phyloP scores from a whole-genome alignment of 768 basidiomycete genomes.

The Boletus fagicola region DNA sequence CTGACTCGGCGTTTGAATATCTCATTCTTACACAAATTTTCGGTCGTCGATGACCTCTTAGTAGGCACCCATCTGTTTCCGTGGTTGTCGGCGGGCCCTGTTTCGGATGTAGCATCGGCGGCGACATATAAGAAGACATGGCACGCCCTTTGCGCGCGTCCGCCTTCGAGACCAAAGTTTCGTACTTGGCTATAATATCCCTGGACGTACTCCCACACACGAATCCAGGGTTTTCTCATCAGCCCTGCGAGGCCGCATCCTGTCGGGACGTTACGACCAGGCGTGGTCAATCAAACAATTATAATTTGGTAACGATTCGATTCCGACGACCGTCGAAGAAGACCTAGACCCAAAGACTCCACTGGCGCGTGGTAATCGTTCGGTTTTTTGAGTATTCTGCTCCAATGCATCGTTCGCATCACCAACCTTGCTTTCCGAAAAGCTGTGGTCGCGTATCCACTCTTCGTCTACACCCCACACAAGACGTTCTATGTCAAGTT shows the following conservation, averaged over 20 bases:
- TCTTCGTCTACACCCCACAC: constrained; percentile 5
- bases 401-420: not conserved
- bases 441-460: constrained; percentile 15
- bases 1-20: constrained; percentile 3
- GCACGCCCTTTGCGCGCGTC: constrained; percentile 33
- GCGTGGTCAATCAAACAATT: constrained; percentile 12
- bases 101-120: constrained; percentile 12
- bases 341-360: constrained; percentile 30
- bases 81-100: constrained; percentile 11
- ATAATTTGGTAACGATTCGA: constrained; percentile 26
- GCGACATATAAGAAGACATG: constrained; percentile 20
- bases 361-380: constrained; percentile 28
- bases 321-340: constrained; percentile 9
- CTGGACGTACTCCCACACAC: constrained; percentile 15
- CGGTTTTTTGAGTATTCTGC: constrained; percentile 12
- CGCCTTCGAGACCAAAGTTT: constrained; percentile 18
- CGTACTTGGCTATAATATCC: constrained; percentile 8
- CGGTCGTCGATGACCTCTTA: not conserved
- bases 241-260: constrained; percentile 21
- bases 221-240: constrained; percentile 24
- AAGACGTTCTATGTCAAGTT: constrained; percentile 6
- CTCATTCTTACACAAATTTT: constrained; percentile 14
- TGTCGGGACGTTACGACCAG: constrained; percentile 10
- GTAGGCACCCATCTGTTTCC: constrained; percentile 8
- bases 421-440: constrained; percentile 9